A percentile compares a stretch with the other conserved stretches of the same genome.
These are phyloP conservation scores for Ambrosia trifida DNA, from an alignment of 129 eudicot genomes.

Conservation along the genomic window DNA sequence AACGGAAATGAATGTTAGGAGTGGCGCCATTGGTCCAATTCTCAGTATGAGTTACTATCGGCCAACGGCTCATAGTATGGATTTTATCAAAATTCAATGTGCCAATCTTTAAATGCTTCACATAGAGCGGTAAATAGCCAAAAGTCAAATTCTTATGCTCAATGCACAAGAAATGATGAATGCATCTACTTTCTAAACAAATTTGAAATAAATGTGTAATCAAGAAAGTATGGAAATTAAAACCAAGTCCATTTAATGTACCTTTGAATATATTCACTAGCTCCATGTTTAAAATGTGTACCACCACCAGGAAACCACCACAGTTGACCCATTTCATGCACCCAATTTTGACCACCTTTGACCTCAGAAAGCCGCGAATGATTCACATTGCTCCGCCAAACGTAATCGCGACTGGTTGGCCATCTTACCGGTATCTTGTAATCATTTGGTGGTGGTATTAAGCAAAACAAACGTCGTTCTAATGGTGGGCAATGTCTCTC, in stretches of 20 bases:
- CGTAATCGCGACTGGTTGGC: constrained; percentile 91
- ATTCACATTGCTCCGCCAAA: constrained; percentile 90
- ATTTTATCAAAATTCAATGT: no score
- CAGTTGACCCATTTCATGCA: constrained; percentile 69
- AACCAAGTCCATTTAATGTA: constrained; percentile 22
- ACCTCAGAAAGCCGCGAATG: constrained; percentile 87
- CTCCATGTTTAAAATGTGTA: constrained; percentile 97
- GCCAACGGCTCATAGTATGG: no score
- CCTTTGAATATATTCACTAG: constrained; percentile 87
- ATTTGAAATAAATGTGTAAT: neutral
- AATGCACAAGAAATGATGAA: neutral
- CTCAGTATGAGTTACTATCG: no score
- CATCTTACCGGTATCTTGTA: constrained; percentile 84
- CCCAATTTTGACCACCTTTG: constrained; percentile 99
- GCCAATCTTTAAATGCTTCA: neutral
- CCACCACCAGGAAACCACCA: constrained; percentile 99
- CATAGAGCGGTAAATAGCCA: neutral
- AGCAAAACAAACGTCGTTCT: constrained; percentile 75
- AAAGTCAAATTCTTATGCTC: constrained; percentile 12
- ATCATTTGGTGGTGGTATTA: constrained; percentile 85
- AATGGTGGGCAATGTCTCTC: constrained; percentile 97
- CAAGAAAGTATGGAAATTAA: constrained; percentile 9
- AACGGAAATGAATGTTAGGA: no score
- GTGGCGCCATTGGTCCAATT: no score
- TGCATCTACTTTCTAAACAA: no score